Evolutionary conservation across 768 basidiomycete species (phyloP).

Genomic region (Podaxis sp.): DNA sequence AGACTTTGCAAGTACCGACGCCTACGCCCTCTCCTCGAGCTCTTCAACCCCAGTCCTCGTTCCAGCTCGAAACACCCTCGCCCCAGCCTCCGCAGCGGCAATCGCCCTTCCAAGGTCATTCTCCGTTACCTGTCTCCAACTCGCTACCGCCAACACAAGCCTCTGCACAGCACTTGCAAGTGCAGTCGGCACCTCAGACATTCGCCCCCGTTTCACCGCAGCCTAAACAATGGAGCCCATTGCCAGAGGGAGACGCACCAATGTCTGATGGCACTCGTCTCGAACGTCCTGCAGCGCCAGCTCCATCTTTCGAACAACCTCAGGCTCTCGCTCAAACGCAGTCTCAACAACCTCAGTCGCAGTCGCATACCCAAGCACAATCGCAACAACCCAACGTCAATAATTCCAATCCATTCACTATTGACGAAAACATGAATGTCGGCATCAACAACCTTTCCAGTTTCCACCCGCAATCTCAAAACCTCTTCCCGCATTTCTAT

Average conservation of each 20-base stretch:
- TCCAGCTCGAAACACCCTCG: conserved; percentile 1
- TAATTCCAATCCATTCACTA: background rate
- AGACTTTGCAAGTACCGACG: background rate
- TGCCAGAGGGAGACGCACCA: background rate
- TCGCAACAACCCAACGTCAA: background rate
- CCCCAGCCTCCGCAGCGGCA: background rate
- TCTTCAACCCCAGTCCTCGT: background rate
- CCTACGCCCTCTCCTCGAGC: background rate
- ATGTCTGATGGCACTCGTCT: background rate
- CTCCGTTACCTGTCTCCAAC: background rate
- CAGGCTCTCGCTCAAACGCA: background rate
- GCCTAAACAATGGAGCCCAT: background rate
- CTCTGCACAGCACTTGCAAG: background rate
- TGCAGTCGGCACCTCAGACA: background rate
- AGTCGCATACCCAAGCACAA: background rate
- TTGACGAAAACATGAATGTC: background rate
- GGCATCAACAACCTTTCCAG: background rate
- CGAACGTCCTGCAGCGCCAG: background rate
- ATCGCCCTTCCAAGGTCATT: background rate
- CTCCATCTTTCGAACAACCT: background rate
- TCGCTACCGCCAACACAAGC: background rate
- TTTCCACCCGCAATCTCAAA: background rate
- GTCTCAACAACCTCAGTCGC: background rate
- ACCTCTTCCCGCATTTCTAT: background rate
- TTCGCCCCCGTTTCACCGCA: background rate